Percentiles rank a stretch among this genome's conserved stretches.
phyloP scores from a whole-genome alignment of 495 filamentous ascomycete species.

The Daldinia childiae region DNA sequence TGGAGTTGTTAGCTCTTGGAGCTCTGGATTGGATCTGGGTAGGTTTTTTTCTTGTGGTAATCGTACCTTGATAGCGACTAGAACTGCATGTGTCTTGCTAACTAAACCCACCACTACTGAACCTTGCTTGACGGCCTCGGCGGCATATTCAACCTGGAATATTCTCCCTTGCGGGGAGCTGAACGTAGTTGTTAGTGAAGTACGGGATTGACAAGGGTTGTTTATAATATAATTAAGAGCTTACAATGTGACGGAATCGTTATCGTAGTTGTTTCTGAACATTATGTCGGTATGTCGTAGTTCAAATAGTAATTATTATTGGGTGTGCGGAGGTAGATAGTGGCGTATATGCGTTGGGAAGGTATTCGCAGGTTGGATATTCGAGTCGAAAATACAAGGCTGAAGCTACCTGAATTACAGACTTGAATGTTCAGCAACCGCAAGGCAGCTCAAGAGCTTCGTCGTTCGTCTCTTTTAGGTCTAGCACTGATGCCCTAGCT shows the following conservation, averaged over 20 bases:
- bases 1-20: not conserved
- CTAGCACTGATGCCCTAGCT: constrained; percentile 35
- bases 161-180: constrained; percentile 99
- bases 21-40: not conserved
- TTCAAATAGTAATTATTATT: not conserved
- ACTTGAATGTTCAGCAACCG: constrained; percentile 23
- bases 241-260: constrained; percentile 99
- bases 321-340: constrained; percentile 17
- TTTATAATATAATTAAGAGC: constrained; percentile 43
- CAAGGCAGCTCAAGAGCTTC: constrained; percentile 52
- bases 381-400: constrained; percentile 40
- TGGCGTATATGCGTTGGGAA: constrained; percentile 35
- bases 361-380: constrained; percentile 43
- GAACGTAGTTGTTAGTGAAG: constrained; percentile 27
- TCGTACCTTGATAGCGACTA: constrained; percentile 93
- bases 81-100: constrained; percentile 96
- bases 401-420: constrained; percentile 32
- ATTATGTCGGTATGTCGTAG: constrained; percentile 62
- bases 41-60: not conserved
- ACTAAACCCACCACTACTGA: constrained; percentile 96
- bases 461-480: constrained; percentile 42
- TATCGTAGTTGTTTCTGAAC: constrained; percentile 99
- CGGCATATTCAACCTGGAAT: constrained; percentile 99
- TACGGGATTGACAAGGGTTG: constrained; percentile 34
- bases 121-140: constrained; percentile 98